phyloP scores from a whole-genome alignment of 1,284 basidiomycete genomes.

The Leccinum huronense region DNA sequence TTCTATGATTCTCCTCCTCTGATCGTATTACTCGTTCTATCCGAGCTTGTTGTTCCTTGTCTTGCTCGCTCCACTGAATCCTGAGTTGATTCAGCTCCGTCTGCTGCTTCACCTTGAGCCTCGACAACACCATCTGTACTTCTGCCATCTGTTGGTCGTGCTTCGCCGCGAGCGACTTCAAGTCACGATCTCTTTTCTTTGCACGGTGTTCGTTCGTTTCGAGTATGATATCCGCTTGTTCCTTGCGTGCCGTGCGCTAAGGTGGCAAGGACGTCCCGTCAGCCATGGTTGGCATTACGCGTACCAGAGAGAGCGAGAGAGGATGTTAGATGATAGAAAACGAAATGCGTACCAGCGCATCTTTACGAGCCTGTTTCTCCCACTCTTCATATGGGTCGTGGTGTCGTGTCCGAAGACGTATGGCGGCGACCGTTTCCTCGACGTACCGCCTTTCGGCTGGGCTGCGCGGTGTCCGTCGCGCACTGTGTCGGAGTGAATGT shows the following conservation, averaged over 20 bases:
- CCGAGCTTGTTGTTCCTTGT: conserved; percentile 52
- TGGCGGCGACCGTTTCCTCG: conserved; percentile 68
- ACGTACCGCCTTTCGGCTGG: conserved; percentile 51
- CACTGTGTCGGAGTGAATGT: conserved; percentile 13
- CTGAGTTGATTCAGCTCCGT: conserved; percentile 47
- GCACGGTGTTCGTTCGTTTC: conserved; percentile 42
- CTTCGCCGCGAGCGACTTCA: conserved; percentile 38
- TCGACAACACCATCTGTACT: conserved; percentile 46
- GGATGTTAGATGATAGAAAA: too few relatives aligned
- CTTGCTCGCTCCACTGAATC: conserved; percentile 51
- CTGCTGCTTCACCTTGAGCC: conserved; percentile 47
- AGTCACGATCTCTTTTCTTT: conserved; percentile 38
- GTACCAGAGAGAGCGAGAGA: too few relatives aligned
- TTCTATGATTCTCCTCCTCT: conserved; percentile 62
- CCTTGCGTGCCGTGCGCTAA: conserved; percentile 60
- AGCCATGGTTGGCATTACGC: not conserved
- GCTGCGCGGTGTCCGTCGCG: conserved; percentile 26
- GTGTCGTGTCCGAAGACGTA: conserved; percentile 62
- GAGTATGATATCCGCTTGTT: conserved; percentile 43
- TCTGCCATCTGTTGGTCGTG: conserved; percentile 51
- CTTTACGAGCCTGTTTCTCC: conserved; percentile 64
- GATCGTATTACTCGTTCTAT: conserved; percentile 62
- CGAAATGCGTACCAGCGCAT: conserved; percentile 64
- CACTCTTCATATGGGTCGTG: conserved; percentile 78
- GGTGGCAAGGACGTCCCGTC: not conserved